Evolutionary conservation across 2,329 filamentous ascomycete genomes (phyloP).

Genomic region (Scedosporium apiospermum): DNA sequence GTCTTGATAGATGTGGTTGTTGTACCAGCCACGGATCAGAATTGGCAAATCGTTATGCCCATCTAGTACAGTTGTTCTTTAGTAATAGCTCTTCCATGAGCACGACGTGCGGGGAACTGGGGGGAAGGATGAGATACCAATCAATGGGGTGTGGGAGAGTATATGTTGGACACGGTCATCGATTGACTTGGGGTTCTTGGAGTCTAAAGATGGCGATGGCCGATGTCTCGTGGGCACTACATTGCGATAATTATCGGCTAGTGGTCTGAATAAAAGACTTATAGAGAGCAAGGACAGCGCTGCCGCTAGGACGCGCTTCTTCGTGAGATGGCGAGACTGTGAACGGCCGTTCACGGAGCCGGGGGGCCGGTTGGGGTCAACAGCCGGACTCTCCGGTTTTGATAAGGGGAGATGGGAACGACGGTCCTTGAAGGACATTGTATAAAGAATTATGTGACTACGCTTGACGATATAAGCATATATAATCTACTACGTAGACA

Average conservation of each 20-base stretch:
- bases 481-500: too few species aligned
- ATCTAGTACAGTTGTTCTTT: conserved; percentile 40
- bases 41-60: conserved; percentile 86
- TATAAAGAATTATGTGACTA: not conserved
- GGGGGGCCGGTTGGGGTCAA: not conserved
- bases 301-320: conserved; percentile 14
- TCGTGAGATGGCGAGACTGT: conserved; percentile 6
- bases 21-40: conserved; percentile 52
- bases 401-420: not conserved
- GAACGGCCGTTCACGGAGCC: not conserved
- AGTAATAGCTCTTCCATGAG: too few species aligned
- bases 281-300: conserved; percentile 18
- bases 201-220: conserved; percentile 8
- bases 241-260: conserved; percentile 14
- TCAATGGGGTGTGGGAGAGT: conserved; percentile 35
- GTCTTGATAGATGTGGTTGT: conserved; percentile 68
- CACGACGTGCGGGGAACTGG: too few species aligned
- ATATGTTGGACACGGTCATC: conserved; percentile 37
- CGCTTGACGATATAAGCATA: too few species aligned
- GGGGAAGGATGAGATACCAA: conserved; percentile 26
- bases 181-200: conserved; percentile 20
- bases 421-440: not conserved
- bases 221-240: conserved; percentile 12
- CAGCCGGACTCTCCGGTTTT: not conserved
- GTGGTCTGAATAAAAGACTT: conserved; percentile 17